Percentiles rank a stretch among this genome's conserved stretches.
Evolutionary conservation across 768 basidiomycete species (phyloP).

Genomic region (Mycena amicta): DNA sequence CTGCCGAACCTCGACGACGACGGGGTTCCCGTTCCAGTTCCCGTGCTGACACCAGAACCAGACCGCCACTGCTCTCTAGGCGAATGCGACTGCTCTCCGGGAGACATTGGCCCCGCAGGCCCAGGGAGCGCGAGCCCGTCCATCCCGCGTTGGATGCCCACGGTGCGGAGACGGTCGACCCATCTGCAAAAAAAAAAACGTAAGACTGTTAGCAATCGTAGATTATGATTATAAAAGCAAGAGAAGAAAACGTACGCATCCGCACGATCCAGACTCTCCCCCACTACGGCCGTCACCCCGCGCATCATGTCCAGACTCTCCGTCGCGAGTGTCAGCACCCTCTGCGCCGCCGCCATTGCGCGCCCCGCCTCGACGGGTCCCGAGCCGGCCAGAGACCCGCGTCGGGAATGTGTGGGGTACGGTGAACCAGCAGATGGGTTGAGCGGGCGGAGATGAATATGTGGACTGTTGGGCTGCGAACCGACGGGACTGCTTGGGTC

Average conservation of each 20-base stretch:
- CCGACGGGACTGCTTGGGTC: slow-evolving; percentile 7
- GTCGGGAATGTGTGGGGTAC: slow-evolving; percentile 8
- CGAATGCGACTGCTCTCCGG: slow-evolving; percentile 8
- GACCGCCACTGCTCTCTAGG: slow-evolving; percentile 5
- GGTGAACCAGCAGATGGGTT: slow-evolving; percentile 14
- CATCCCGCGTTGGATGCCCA: slow-evolving; percentile 68
- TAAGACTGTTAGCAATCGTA: slow-evolving; percentile 14
- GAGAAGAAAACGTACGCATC: slow-evolving; percentile 62
- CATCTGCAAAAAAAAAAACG: slow-evolving; percentile 48
- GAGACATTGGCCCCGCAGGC: slow-evolving; percentile 10
- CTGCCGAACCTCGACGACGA: background rate
- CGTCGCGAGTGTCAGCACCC: slow-evolving; percentile 80
- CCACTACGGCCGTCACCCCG: slow-evolving; percentile 84
- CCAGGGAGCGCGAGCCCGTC: slow-evolving; percentile 27
- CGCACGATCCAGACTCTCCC: slow-evolving; percentile 84
- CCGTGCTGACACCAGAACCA: background rate
- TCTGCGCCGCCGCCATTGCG: slow-evolving; percentile 75
- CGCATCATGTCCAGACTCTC: slow-evolving; percentile 94
- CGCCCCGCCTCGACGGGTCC: slow-evolving; percentile 44
- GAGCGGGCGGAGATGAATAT: slow-evolving; percentile 24
- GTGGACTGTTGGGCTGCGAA: slow-evolving; percentile 30
- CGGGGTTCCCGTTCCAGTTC: background rate
- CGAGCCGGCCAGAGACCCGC: slow-evolving; percentile 6
- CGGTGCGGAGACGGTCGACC: slow-evolving; percentile 78
- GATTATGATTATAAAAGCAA: too few relatives aligned